phyloP scores from a whole-genome alignment of 2,329 filamentous ascomycete genomes.

The Fusarium sp. region DNA sequence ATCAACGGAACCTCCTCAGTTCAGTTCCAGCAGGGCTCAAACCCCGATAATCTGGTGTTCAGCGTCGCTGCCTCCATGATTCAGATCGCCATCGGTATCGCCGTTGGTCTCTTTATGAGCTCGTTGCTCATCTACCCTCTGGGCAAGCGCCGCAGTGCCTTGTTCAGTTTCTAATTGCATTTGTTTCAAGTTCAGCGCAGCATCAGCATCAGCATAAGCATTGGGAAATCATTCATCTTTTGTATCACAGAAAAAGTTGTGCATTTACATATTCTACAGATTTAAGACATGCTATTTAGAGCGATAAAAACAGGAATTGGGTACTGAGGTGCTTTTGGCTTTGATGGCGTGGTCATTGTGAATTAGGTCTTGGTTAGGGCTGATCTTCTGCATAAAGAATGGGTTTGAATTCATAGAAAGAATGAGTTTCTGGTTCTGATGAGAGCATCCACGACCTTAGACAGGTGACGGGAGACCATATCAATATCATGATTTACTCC shows the following conservation, averaged over 20 bases:
- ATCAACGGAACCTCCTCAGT: conserved; percentile 53
- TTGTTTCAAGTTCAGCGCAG: conserved; percentile 6
- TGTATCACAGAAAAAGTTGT: conserved; percentile 11
- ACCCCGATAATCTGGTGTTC: conserved; percentile 55
- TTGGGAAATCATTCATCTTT: background rate
- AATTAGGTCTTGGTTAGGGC: conserved; percentile 5
- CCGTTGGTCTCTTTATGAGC: conserved; percentile 62
- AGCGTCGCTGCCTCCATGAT: conserved; percentile 63
- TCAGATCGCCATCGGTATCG: conserved; percentile 65
- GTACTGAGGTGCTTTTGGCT: background rate
- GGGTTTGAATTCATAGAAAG: conserved; percentile 3
- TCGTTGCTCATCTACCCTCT: conserved; percentile 62
- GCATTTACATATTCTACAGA: background rate
- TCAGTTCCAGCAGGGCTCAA: conserved; percentile 31
- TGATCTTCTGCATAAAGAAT: background rate
- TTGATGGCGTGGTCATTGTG: conserved; percentile 1
- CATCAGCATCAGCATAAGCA: conserved; percentile 14
- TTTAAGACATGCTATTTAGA: background rate
- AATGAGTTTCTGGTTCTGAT: conserved; percentile 11
- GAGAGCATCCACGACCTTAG: background rate
- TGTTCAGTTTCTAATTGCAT: conserved; percentile 59
- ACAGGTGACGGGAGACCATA: background rate
- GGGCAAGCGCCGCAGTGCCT: conserved; percentile 61
- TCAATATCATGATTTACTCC: background rate
- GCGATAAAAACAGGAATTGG: conserved; percentile 7